Evolutionary conservation across 495 filamentous ascomycete genomes (phyloP).

Genomic region (Aspergillus wentii): DNA sequence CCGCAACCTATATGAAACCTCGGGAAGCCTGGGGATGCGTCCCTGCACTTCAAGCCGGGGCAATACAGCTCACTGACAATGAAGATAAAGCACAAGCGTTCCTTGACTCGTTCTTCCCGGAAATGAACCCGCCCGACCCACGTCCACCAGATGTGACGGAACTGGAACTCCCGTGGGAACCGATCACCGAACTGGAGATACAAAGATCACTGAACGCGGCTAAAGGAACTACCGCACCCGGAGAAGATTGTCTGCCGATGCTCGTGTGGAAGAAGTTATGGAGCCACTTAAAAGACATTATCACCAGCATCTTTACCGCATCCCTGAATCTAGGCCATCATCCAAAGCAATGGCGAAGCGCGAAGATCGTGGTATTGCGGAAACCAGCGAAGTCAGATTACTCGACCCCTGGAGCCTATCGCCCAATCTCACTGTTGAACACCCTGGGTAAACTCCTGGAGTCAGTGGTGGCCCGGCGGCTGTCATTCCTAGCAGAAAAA

Average conservation of each 20-base stretch:
- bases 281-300: conserved; percentile 9
- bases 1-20: conserved; percentile 20
- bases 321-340: conserved; percentile 17
- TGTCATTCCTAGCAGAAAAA: conserved; percentile 15
- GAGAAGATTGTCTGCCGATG: conserved; percentile 19
- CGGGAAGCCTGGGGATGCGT: conserved; percentile 14
- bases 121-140: conserved; percentile 10
- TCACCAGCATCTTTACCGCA: conserved; percentile 13
- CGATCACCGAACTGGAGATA: conserved; percentile 20
- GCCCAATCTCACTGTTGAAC: conserved; percentile 22
- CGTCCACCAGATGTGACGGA: not conserved
- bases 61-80: conserved; percentile 12
- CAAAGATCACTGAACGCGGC: conserved; percentile 12
- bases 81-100: conserved; percentile 18
- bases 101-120: conserved; percentile 21
- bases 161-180: conserved; percentile 14
- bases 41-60: conserved; percentile 8
- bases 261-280: conserved; percentile 18
- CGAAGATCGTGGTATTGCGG: conserved; percentile 18
- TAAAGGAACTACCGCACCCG: conserved; percentile 18
- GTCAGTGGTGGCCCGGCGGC: conserved; percentile 15
- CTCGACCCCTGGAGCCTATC: conserved; percentile 12
- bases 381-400: conserved; percentile 23
- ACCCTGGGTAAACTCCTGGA: conserved; percentile 23
- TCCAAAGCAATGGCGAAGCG: conserved; percentile 10